phyloP scores from a whole-genome alignment of 1,284 basidiomycete genomes.

The Microbotryomycetes sp. region DNA sequence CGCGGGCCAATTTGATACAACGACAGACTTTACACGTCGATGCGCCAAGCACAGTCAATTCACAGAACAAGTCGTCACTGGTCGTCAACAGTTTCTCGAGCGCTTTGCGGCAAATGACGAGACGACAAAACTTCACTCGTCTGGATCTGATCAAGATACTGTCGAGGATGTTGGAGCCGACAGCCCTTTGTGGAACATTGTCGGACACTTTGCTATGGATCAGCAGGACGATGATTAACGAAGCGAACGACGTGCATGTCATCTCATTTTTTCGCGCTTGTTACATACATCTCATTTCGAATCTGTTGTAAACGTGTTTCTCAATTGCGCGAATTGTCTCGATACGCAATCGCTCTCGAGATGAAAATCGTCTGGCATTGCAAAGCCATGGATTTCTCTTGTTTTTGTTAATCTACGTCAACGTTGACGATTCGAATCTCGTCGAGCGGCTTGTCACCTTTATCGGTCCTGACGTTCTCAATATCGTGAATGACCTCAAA shows the following conservation, averaged over 20 bases:
- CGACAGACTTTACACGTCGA: background rate
- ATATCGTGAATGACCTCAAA: slow-evolving; percentile 62
- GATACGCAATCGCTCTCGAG: too few relatives aligned
- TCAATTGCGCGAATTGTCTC: too few relatives aligned
- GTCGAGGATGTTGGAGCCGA: background rate
- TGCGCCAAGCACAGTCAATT: slow-evolving; percentile 34
- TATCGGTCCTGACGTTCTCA: slow-evolving; percentile 57
- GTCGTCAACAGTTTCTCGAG: background rate
- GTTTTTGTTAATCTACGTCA: slow-evolving; percentile 23
- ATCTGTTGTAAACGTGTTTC: too few relatives aligned
- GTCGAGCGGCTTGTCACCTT: slow-evolving; percentile 41
- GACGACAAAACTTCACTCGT: background rate
- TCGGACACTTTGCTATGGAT: background rate
- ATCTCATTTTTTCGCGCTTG: too few relatives aligned
- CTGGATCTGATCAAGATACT: background rate
- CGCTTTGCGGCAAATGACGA: background rate
- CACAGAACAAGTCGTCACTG: slow-evolving; percentile 32
- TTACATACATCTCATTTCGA: too few relatives aligned
- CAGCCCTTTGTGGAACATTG: background rate
- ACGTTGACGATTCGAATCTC: slow-evolving; percentile 34
- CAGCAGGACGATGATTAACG: background rate
- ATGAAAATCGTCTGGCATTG: too few relatives aligned
- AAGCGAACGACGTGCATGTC: too few relatives aligned
- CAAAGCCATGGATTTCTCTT: too few relatives aligned
- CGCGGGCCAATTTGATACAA: slow-evolving; percentile 24